Conservation (phyloP, 345 rosid species). For the Ricinus communis region DNA sequence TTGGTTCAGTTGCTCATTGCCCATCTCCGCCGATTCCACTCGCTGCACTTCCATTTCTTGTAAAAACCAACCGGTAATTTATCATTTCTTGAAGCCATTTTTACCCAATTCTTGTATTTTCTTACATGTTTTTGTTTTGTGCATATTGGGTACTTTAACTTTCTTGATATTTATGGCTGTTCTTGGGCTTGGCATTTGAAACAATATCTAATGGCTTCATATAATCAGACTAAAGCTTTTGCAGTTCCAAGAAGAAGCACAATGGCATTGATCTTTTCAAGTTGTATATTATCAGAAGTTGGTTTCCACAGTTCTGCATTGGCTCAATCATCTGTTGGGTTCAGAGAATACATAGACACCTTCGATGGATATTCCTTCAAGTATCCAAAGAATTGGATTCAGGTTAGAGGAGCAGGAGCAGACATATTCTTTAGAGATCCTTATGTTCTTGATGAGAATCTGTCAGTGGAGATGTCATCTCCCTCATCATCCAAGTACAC, state of each 20-base stretch:
- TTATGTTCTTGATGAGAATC: conserved; percentile 75
- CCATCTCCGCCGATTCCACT: conserved; percentile 11
- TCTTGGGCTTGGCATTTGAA: background rate
- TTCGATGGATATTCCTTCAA: conserved; percentile 90
- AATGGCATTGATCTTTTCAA: conserved; percentile 57
- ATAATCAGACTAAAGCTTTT: conserved; percentile 68
- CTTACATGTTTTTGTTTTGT: background rate
- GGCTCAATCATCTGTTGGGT: conserved; percentile 49
- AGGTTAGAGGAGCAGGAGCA: conserved; percentile 89
- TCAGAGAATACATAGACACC: conserved; percentile 77
- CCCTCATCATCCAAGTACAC: conserved; percentile 84
- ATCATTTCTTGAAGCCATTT: background rate
- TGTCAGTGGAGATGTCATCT: conserved; percentile 86
- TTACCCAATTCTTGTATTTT: background rate
- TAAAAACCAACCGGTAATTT: conserved; percentile 16
- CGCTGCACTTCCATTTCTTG: conserved; percentile 8
- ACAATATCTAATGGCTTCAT: conserved; percentile 21
- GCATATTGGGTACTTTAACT: too few relatives aligned
- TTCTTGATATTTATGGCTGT: background rate
- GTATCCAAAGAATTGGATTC: conserved; percentile 89
- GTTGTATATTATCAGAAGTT: conserved; percentile 43
- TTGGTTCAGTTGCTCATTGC: conserved; percentile 13
- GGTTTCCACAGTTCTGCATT: conserved; percentile 31
- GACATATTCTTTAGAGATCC: conserved; percentile 96
- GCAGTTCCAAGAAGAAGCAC: conserved; percentile 78